Conservation (phyloP, 2,329 filamentous ascomycete species). For the Penicillium hordei region DNA sequence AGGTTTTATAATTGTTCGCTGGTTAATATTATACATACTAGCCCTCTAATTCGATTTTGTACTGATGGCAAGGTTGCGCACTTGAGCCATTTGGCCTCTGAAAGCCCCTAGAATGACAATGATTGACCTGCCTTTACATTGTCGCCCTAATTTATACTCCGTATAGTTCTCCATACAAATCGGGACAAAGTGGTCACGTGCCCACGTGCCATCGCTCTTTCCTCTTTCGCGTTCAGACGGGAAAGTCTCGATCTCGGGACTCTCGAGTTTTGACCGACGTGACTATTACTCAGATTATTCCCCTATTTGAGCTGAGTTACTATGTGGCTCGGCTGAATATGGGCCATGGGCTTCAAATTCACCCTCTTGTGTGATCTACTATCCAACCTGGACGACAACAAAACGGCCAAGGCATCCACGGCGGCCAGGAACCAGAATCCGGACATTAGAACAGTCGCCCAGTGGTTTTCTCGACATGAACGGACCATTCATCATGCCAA, state of each 20-base stretch:
- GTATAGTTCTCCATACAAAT: not conserved
- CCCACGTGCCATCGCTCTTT: not conserved
- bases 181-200: slow-evolving; percentile 4
- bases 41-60: not conserved
- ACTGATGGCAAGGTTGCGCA: no score
- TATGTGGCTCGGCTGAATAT: not conserved
- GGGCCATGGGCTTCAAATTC: slow-evolving; percentile 56
- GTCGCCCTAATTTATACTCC: not conserved
- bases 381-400: slow-evolving; percentile 60
- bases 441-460: slow-evolving; percentile 50
- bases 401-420: slow-evolving; percentile 36
- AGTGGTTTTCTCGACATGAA: slow-evolving; percentile 71
- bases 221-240: slow-evolving; percentile 1
- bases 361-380: slow-evolving; percentile 71
- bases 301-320: not conserved
- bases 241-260: not conserved
- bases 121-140: not conserved
- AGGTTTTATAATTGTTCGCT: not conserved
- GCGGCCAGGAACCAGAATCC: slow-evolving; percentile 30
- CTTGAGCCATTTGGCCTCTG: no score
- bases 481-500: slow-evolving; percentile 56
- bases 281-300: not conserved
- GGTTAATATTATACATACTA: not conserved
- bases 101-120: not conserved
- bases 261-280: not conserved